phyloP scores from a whole-genome alignment of 306 rosid species.

The Fragaria nilgerrensis region DNA sequence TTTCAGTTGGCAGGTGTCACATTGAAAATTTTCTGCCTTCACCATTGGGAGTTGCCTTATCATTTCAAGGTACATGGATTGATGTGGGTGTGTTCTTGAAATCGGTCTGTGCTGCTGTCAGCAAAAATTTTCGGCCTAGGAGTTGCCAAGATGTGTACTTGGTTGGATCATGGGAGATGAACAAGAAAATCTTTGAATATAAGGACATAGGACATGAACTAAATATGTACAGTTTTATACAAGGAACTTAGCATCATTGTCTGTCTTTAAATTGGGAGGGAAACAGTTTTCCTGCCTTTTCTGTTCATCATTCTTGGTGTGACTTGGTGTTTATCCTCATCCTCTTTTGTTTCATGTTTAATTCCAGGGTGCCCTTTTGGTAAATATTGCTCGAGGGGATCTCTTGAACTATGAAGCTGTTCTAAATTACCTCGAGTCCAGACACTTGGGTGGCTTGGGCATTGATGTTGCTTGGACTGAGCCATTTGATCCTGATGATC shows the following conservation, averaged over 20 bases:
- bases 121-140: too few relatives aligned
- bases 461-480: conserved; percentile 92
- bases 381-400: conserved; percentile 76
- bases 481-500: conserved; percentile 76
- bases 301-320: not conserved
- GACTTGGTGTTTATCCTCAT: not conserved
- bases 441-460: conserved; percentile 84
- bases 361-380: conserved; percentile 75
- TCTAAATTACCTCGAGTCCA: conserved; percentile 47
- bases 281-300: not conserved
- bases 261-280: not conserved
- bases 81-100: too few relatives aligned
- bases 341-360: conserved; percentile 1
- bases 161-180: too few relatives aligned
- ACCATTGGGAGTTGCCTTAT: too few relatives aligned
- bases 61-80: too few relatives aligned
- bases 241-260: not conserved
- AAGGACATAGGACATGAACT: too few relatives aligned
- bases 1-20: too few relatives aligned
- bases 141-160: too few relatives aligned
- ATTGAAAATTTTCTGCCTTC: too few relatives aligned
- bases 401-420: conserved; percentile 69
- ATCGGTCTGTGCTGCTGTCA: too few relatives aligned
- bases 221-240: too few relatives aligned
- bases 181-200: too few relatives aligned